These are phyloP conservation scores for Alternaria infectoria DNA, from an alignment of 2,329 filamentous ascomycete genomes.

Conservation along the genomic window DNA sequence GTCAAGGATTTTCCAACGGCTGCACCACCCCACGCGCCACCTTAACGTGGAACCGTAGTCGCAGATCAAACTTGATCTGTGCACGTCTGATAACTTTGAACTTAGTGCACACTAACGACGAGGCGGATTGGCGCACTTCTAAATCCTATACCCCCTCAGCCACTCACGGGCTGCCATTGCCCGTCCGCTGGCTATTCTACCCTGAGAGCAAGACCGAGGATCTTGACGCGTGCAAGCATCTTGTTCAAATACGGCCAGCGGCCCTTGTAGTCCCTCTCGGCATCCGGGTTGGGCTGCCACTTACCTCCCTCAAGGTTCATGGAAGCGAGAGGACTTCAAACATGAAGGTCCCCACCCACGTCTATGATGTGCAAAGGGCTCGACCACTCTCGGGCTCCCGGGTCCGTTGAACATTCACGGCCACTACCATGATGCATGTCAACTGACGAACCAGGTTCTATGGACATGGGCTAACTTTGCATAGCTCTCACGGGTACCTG, in stretches of 20 bases:
- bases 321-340: slow-evolving; percentile 29
- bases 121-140: slow-evolving; percentile 30
- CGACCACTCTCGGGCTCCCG: slow-evolving; percentile 26
- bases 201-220: slow-evolving; percentile 15
- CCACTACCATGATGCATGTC: slow-evolving; percentile 27
- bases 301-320: slow-evolving; percentile 17
- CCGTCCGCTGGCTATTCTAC: slow-evolving; percentile 16
- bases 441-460: slow-evolving; percentile 18
- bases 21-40: slow-evolving; percentile 35
- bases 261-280: slow-evolving; percentile 25
- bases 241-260: slow-evolving; percentile 22
- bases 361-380: slow-evolving; percentile 25
- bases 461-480: slow-evolving; percentile 22
- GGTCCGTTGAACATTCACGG: slow-evolving; percentile 26
- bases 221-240: slow-evolving; percentile 36
- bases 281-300: slow-evolving; percentile 23
- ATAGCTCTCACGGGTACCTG: slow-evolving; percentile 32
- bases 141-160: slow-evolving; percentile 8
- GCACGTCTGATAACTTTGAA: slow-evolving; percentile 28
- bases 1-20: slow-evolving; percentile 30
- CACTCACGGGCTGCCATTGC: slow-evolving; percentile 11
- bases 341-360: slow-evolving; percentile 27
- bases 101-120: slow-evolving; percentile 25
- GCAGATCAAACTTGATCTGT: slow-evolving; percentile 41
- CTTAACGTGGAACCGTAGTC: slow-evolving; percentile 39